Evolutionary conservation across 768 basidiomycete genomes (phyloP).

Genomic region (Melanogaster broomeanus): DNA sequence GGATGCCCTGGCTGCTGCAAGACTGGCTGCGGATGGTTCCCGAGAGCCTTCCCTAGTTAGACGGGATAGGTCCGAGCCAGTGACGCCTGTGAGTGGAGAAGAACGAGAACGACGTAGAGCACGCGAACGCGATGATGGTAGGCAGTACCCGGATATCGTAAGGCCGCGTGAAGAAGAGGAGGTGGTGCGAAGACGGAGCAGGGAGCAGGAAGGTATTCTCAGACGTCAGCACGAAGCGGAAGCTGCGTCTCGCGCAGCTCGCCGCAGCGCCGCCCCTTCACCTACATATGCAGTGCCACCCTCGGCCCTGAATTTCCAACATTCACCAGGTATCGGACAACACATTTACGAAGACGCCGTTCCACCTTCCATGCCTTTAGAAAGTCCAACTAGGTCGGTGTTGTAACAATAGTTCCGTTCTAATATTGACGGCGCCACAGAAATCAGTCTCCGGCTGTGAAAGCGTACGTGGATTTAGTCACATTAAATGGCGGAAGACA

Average conservation of each 20-base stretch:
- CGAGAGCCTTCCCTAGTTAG: conserved; percentile 23
- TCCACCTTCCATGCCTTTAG: conserved; percentile 57
- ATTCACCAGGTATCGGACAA: conserved; percentile 33
- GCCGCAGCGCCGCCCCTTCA: conserved; percentile 36
- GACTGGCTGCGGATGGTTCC: conserved; percentile 26
- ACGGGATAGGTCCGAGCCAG: conserved; percentile 24
- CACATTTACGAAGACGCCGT: conserved; percentile 30
- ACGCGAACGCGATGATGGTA: conserved; percentile 29
- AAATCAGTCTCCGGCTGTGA: conserved; percentile 29
- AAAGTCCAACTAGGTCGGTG: conserved; percentile 61
- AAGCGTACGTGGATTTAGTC: conserved; percentile 34
- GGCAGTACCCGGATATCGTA: conserved; percentile 46
- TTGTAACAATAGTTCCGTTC: conserved; percentile 43
- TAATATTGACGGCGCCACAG: conserved; percentile 27
- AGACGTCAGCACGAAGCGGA: conserved; percentile 64
- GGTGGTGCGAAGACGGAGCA: conserved; percentile 41
- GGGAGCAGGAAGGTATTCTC: conserved; percentile 58
- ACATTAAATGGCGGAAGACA: conserved; percentile 1
- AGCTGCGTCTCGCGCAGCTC: conserved; percentile 45
- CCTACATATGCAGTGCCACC: conserved; percentile 29
- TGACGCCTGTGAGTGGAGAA: conserved; percentile 29
- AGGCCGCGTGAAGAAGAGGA: conserved; percentile 51
- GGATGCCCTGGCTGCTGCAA: conserved; percentile 24
- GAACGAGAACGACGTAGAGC: conserved; percentile 27
- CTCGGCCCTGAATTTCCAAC: conserved; percentile 36